These are phyloP conservation scores for Colletotrichum musae DNA, from an alignment of 2,329 filamentous ascomycete genomes.

Conservation along the genomic window DNA sequence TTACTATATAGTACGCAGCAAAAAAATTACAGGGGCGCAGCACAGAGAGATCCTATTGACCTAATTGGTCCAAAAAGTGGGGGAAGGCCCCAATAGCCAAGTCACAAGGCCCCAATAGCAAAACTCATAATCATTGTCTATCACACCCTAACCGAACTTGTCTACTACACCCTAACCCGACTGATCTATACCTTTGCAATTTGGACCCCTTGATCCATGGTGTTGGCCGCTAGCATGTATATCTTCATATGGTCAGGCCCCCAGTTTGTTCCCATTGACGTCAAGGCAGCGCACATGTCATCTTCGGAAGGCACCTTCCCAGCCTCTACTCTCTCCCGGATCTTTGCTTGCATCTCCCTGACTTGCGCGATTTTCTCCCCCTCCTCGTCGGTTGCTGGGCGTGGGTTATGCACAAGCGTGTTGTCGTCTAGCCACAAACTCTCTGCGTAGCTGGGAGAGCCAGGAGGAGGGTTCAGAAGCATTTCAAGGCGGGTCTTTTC, in stretches of 20 bases:
- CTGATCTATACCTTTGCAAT: no score
- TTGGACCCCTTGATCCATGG: constrained; percentile 23
- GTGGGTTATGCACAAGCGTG: not conserved
- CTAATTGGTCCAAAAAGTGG: no score
- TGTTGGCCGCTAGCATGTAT: constrained; percentile 21
- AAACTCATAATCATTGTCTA: no score
- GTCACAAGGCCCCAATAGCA: no score
- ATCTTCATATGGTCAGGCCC: not conserved
- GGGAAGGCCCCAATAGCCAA: no score
- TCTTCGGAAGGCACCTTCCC: not conserved
- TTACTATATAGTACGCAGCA: no score
- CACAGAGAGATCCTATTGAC: no score
- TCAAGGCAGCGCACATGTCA: constrained; percentile 9
- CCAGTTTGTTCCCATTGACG: constrained; percentile 6
- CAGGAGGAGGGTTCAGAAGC: constrained; percentile 3
- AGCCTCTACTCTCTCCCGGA: not conserved
- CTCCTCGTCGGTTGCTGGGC: constrained; percentile 2
- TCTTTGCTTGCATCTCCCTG: constrained; percentile 3
- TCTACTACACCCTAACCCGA: no score
- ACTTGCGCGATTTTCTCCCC: not conserved
- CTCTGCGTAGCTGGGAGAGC: not conserved
- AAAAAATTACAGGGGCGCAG: no score
- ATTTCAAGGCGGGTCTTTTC: not conserved
- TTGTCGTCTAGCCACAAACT: not conserved
- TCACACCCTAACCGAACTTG: no score